Base-by-base conservation (phyloP, 352 stramenopile genomes). In the Pythium brachiatum region DNA sequence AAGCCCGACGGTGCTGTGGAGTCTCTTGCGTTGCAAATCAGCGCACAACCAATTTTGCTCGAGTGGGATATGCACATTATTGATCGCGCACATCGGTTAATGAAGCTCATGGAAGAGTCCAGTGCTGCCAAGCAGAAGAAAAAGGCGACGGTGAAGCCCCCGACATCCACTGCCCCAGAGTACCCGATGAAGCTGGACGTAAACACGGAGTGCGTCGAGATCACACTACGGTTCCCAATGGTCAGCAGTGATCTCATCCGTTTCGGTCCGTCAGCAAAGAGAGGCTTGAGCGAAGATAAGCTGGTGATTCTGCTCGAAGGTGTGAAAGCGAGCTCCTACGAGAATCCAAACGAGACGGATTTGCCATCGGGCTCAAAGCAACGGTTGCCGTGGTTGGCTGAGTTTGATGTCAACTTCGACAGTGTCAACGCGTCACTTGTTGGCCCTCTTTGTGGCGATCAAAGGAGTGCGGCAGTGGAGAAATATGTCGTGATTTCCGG, bases 11-110 rank as follows among this genome's bases (percentile, higher is more conserved):
- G 70, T 18, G 73, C 73, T 7, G 55, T 51, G 21, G 64, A 84
- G 29, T 81, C 72, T 4, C 56, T 92, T 18, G 66, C 73, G 9
- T 62, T 94, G n/a, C 75, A 82, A 55, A 70, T 93, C 39, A 87
- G 90, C 41, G 69, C 77, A 3, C 87, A 94, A 32, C 86, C 87
- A 7, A 69, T 96, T 43, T 55, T 92, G 2, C 53, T 96, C 11
- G 87, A 96, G 72, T 93, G 75, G 76, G 87, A 96, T 75, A 92
- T 94, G 86, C 88, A 92, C 66, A 64, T 96, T 36, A 68, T 96
- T 21, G 81, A 95, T 66, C 79, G 87, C 53, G 75, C 83, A 1
- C 78, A 92, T 60, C 77, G 81, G 16, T 66, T 91, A 38, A 77
- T 94, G 74, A 81, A 83, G 23, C 48, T 94, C 23, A 60, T 93